A percentile compares a stretch with the other conserved stretches of the same genome.
phyloP scores from a whole-genome alignment of 2,329 filamentous ascomycete genomes.

The Paecilomyces dactylethromorphus region DNA sequence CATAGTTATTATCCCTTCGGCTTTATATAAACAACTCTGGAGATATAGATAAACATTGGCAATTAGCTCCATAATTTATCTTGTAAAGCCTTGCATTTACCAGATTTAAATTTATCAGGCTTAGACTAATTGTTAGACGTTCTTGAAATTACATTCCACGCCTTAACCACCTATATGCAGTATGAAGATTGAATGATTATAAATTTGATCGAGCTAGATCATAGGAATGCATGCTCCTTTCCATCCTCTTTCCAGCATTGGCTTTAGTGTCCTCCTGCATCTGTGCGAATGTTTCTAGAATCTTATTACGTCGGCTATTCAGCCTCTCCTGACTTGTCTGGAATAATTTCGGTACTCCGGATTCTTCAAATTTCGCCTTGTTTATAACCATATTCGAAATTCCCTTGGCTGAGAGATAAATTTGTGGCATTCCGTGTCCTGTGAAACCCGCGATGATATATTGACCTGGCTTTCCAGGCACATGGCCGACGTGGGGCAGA shows the following conservation, averaged over 20 bases:
- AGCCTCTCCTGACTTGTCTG: conserved; percentile 20
- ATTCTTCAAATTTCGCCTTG: conserved; percentile 18
- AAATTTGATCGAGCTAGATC: neutral
- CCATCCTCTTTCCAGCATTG: neutral
- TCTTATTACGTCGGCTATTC: conserved; percentile 3
- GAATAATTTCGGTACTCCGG: conserved; percentile 26
- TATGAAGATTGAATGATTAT: neutral
- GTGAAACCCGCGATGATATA: conserved; percentile 57
- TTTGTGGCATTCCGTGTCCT: conserved; percentile 61
- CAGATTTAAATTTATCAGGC: neutral
- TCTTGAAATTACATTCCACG: neutral
- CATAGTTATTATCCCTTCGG: too few species aligned
- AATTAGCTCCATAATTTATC: neutral
- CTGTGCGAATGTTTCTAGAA: neutral
- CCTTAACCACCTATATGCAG: too few species aligned
- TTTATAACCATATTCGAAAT: conserved; percentile 48
- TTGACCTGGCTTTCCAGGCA: conserved; percentile 39
- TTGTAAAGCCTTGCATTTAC: neutral
- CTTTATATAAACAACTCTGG: too few species aligned
- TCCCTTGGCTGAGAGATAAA: conserved; percentile 54
- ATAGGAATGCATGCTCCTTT: neutral
- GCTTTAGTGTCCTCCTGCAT: neutral
- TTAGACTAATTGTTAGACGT: neutral
- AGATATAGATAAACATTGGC: too few species aligned
- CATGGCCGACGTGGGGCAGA: conserved; percentile 46